A percentile compares a stretch with the other conserved stretches of the same genome.
phyloP scores from a whole-genome alignment of 768 basidiomycete species.

The Lactifluus rugatus region DNA sequence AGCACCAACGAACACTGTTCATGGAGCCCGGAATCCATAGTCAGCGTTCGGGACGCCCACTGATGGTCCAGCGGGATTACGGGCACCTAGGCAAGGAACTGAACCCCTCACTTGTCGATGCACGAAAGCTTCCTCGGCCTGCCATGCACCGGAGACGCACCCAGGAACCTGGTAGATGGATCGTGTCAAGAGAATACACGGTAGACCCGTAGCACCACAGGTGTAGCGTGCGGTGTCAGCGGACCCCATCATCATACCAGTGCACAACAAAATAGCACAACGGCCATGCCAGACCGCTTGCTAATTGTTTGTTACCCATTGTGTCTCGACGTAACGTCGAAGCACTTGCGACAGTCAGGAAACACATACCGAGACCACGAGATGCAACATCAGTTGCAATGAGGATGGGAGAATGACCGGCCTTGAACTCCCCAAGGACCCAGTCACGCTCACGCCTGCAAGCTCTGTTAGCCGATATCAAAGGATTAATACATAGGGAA shows the following conservation, averaged over 20 bases:
- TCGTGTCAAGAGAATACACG: constrained; percentile 20
- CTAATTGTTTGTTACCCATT: constrained; percentile 25
- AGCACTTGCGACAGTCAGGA: constrained; percentile 41
- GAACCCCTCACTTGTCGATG: constrained; percentile 25
- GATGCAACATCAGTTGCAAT: constrained; percentile 99
- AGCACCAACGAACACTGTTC: constrained; percentile 42
- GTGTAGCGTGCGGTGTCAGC: constrained; percentile 5
- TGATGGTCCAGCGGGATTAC: constrained; percentile 19
- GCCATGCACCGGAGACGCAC: constrained; percentile 29
- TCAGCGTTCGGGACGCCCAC: constrained; percentile 22
- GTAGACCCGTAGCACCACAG: constrained; percentile 17
- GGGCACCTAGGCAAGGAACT: constrained; percentile 19
- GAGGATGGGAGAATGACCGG: constrained; percentile 92
- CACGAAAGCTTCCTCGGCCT: constrained; percentile 28
- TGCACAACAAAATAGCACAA: constrained; percentile 12
- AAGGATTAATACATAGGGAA: constrained; percentile 12
- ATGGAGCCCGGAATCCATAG: constrained; percentile 33
- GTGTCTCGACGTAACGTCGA: constrained; percentile 26
- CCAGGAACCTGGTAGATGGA: constrained; percentile 29
- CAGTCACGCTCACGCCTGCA: constrained; percentile 93
- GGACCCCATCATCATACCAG: constrained; percentile 20
- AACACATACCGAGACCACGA: constrained; percentile 96
- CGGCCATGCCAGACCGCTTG: constrained; percentile 15
- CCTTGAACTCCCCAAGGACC: constrained; percentile 98
- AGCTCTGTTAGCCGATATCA: not conserved